A percentile compares a stretch with the other conserved stretches of the same genome.
Conservation (phyloP, 2,329 filamentous ascomycete species). For the Neopestalotiopsis sp. region DNA sequence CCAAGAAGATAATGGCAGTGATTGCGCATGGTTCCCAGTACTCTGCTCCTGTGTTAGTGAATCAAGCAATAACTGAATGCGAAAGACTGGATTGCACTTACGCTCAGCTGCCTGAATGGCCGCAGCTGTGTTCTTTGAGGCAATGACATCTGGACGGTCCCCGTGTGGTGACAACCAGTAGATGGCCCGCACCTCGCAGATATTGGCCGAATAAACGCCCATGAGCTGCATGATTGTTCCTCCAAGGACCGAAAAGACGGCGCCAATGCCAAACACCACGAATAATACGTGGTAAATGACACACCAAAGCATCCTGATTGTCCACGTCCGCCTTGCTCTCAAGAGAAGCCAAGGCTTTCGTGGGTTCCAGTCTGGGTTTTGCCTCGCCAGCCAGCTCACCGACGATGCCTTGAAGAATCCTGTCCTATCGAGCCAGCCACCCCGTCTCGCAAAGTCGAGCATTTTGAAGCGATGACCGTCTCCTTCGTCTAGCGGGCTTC, state of each 20-base stretch:
- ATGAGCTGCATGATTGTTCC: constrained; percentile 13
- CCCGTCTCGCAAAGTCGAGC: neutral
- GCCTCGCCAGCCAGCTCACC: neutral
- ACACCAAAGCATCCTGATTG: constrained; percentile 4
- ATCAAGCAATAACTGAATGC: too few relatives aligned
- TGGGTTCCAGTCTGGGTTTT: neutral
- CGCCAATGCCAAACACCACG: constrained; percentile 4
- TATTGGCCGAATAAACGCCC: constrained; percentile 15
- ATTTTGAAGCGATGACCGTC: neutral
- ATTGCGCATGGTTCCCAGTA: constrained; percentile 16
- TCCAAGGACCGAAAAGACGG: constrained; percentile 12
- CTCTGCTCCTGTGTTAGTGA: neutral
- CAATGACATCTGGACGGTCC: neutral
- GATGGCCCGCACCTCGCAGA: neutral
- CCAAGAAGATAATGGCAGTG: constrained; percentile 8
- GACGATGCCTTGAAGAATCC: constrained; percentile 11
- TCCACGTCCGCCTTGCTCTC: neutral
- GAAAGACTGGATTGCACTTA: neutral
- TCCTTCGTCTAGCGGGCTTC: neutral
- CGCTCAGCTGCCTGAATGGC: constrained; percentile 1
- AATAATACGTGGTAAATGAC: constrained; percentile 1
- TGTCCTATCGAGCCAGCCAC: constrained; percentile 3
- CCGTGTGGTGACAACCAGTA: constrained; percentile 5
- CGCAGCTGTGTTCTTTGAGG: neutral
- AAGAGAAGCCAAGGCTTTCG: neutral